Evolutionary conservation across 2,329 filamentous ascomycete species (phyloP), one percentile per base, ranked within the genome.

Genomic region (Ophiostoma perfectum): DNA sequence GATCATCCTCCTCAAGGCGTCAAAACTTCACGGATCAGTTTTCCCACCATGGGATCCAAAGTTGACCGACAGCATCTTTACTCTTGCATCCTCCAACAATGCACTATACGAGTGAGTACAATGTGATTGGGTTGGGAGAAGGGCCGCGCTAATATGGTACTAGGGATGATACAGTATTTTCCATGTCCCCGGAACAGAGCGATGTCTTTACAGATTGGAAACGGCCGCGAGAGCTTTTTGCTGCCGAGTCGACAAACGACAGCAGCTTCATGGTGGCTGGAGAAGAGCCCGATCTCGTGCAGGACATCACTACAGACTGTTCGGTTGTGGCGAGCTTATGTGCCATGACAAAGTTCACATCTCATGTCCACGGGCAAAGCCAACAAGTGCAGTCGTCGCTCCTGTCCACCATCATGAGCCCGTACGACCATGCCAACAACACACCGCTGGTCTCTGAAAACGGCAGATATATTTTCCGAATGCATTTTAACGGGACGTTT

Each of bases 311-410:
- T 5, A 96, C 94, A 0, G 95, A 99, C 77, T 99, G 95, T 76
- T 98, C 95, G 1, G 94, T 99, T 3, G 94, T 99, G 41, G 95
- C 95, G 16, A 97, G 95, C 76, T 83, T 99, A 5, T 97, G 93
- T 76, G 93, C 93, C 39, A 89, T 87, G 38, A 88, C 90, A 70
- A 88, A 88, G 55, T 85, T 91, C 71, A 83, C 88, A 8, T 84
- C 27, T 39, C 18, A n/a, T 16, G 44, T 49, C 27, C 38, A 12
- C 11, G 12, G 39, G 90, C 27, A 27, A 27, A 27, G 1, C 27
- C 27, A 27, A 27, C 27, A 27, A 27, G 27, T 27, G 77, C 82
- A 55, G 11, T 14, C 84, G 49, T 88, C 88, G 77, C 83, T 94
- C 45, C 84, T 96, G 27, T 83, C 87, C 1, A 86, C 87, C 4